Evolutionary conservation across 495 filamentous ascomycete genomes (phyloP), one percentile per base, ranked within the genome.

Genomic region (Extremus antarcticus): DNA sequence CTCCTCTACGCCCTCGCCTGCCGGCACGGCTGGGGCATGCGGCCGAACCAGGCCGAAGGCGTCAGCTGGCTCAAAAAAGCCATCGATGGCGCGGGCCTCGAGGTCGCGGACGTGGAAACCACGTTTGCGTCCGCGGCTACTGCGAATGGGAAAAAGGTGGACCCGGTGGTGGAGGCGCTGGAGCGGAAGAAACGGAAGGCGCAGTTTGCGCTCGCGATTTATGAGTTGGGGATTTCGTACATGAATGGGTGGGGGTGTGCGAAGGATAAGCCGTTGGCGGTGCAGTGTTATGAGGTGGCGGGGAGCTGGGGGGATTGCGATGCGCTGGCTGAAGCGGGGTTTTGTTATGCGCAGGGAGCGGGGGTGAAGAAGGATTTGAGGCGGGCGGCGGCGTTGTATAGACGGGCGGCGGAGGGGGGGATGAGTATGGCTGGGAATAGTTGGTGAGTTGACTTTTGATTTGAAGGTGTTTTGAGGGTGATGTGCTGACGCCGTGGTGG

Each of bases 21-120:
- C 65, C 81, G 94, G n/a, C 92, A 97, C 65, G 92, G 92, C 24
- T 98, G 92, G 92, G 92, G 92, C 10, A 95, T 96, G 88, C 81
- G 88, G 17, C 79, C 88, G 17, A 95, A 95, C 66, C 87, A 85
- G 59, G 74, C 74, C 32, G 92, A 98, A 71, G 94, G 86, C 9
- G 86, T 97, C 1, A 79, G 80, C 63, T 98, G 92, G 92, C 73
- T 94, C 47, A 81, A 86, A 25, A 89, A 87, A 60, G 92, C 94
- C 2, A 88, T 90, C 40, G 87, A 95, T 60, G 82, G 78, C n/a
- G 86, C 86, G 8, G 81, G 82, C 29, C 68, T 86, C 25, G 92
- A 96, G 63, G 78, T 95, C 59, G 83, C 83, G 2, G 86, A 89
- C 7, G 86, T 92, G 57, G 85, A 92, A 55, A 78, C 29, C 2